Evolutionary conservation across 306 rosid genomes (phyloP), one percentile per base, ranked within the genome.

Genomic region (Heteromeles arbutifolia): DNA sequence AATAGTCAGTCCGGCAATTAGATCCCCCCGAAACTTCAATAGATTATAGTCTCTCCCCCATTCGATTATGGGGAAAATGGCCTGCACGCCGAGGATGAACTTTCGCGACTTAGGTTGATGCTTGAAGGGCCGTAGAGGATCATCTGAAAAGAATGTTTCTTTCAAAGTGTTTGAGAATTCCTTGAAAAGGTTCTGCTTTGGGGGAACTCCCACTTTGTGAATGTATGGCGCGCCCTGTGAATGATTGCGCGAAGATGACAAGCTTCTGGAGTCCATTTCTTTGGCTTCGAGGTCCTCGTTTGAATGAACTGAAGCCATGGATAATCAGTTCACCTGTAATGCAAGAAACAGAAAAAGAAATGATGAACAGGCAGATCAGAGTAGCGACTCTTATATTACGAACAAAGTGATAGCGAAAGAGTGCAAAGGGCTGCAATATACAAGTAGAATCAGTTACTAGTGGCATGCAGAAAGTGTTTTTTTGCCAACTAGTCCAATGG

Each of bases 71-170:
- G 99, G 99, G 69, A 92, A 92, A 57, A 95, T 53, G 67, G 93
- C 89, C 90, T 92, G 89, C 68, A 87, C 41, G 53, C 97, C 92
- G 3, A 92, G 92, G 77, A 90, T 15, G 18, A 92, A 34, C 81
- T 92, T 95, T 50, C 79, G 82, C 6, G 96, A 86, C 68, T 62
- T 85, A 0, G 91, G 5, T 78, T 90, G 97, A 78, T 95, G 97
- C 83, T 92, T 95, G 89, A 95, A 90, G 53, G 88, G 63, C 73
- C 97, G 80, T 31, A 95, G 85, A 77, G 99, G 97, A 78, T 95
- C 99, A 78, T 92, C 97, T 1, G 97, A 65, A 73, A 95, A 95
- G 65, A 95, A 86, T 25, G 97, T 92, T 81, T 95, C 97, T 82
- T 92, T 95, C 25, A 92, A 31, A 6, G 84, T 83, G 63, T 68